Base-by-base conservation (phyloP, 2,329 filamentous ascomycete species). In the Alternaria metachromatica region DNA sequence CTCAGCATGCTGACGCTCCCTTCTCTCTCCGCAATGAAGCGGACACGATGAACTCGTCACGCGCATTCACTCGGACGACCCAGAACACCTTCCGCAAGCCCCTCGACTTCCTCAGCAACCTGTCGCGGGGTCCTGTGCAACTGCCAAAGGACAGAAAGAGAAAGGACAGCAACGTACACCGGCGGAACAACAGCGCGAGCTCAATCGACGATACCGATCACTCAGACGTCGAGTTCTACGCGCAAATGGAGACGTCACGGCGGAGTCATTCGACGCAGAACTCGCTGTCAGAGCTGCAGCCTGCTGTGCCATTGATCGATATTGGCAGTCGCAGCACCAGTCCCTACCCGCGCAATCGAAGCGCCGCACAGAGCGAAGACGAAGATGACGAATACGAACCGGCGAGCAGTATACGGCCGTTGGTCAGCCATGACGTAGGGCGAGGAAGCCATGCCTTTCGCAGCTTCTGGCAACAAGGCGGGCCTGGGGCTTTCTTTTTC, bases 401-500 rank as follows among this genome's bases (percentile, higher is more conserved):
- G 58, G 64, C 78, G 45, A 77, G 73, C 51, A 79, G 68, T 72
- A 77, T 81, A 72, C 72, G 80, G 58, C 77, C 80, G 63, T 69
- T 84, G 58, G 71, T 81, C 60, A 63, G 73, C 64, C 64, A 73
- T 65, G 66, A 79, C 70, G 64, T 80, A 64, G 70, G 71, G 63
- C 63, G 72, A 60, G 67, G 76, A 7, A 55, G 53, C 43, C 59
- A 62, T 25, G 58, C 48, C 10, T 65, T 64, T 50, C 64, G 63
- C 9, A 67, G 69, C 45, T 62, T 58, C 30, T 80, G 78, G 78
- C 77, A 80, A 12, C 78, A 78, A 37, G 83, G 84, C 23, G 83
- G 83, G 7, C 70, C 85, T n/a, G 84, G 83, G 2, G 77, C 80
- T 55, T 85, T 83, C 69, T 77, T 86, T 55, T 84, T 84, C 67